These are phyloP conservation scores for Fraxinus xanthoxyloides DNA, from an alignment of 305 asterid species.

Conservation along the genomic window DNA sequence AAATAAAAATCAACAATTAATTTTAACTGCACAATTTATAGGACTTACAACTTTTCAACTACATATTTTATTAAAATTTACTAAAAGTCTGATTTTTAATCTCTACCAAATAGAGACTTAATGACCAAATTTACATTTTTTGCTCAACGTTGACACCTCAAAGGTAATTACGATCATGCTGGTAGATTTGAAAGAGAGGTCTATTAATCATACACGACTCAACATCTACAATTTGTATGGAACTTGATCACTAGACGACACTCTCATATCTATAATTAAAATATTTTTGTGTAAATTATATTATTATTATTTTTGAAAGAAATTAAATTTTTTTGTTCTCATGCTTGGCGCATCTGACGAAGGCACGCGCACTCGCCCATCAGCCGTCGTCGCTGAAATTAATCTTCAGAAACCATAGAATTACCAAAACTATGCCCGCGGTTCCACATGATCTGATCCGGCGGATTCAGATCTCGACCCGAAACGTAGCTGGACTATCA, in stretches of 20 bases:
- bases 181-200: background rate
- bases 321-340: too few species aligned
- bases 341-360: background rate
- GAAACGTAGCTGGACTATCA: conserved; percentile 60
- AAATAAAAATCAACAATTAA: too few species aligned
- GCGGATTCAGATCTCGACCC: conserved; percentile 63
- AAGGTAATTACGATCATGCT: background rate
- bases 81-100: too few species aligned
- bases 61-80: too few species aligned
- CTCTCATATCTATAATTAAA: background rate
- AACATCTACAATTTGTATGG: background rate
- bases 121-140: background rate
- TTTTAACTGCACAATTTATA: too few species aligned
- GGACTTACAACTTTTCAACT: too few species aligned
- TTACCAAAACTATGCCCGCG: conserved; percentile 30
- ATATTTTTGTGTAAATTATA: background rate
- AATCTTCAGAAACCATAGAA: background rate
- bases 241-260: background rate
- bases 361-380: background rate
- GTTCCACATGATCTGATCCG: conserved; percentile 59
- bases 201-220: background rate
- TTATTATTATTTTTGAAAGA: background rate
- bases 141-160: background rate
- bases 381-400: background rate
- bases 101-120: background rate